Evolutionary conservation across 495 filamentous ascomycete species (phyloP).

Genomic region (Trichoderma erinaceum): DNA sequence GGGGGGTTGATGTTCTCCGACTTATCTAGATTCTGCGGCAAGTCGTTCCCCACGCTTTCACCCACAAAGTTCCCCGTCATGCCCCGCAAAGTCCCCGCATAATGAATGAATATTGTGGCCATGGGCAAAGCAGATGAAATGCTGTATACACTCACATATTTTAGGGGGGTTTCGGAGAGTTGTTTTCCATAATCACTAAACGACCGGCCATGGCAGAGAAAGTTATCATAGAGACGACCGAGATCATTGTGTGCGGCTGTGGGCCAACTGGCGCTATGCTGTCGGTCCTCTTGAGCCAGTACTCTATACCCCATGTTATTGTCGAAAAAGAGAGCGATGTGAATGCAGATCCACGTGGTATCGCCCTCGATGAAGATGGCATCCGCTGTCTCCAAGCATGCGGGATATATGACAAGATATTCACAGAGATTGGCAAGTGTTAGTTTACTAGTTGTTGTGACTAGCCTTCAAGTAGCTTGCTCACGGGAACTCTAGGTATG

Average conservation of each 20-base stretch:
- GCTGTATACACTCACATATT: background rate
- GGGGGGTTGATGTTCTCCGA: background rate
- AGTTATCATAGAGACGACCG: background rate
- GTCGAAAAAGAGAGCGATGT: background rate
- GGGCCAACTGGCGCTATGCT: background rate
- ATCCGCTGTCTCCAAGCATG: background rate
- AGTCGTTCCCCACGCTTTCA: background rate
- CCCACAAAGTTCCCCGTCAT: background rate
- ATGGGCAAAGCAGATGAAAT: background rate
- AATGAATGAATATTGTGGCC: background rate
- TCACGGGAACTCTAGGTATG: background rate
- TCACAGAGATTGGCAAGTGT: background rate
- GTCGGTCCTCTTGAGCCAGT: background rate
- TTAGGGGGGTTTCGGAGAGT: background rate
- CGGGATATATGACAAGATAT: background rate
- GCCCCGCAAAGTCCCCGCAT: background rate
- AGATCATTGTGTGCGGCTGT: background rate
- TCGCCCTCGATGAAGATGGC: constrained; percentile 7
- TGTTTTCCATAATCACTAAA: background rate
- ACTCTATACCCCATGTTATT: background rate
- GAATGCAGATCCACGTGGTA: background rate
- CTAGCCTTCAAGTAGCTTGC: background rate
- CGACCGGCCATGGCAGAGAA: background rate
- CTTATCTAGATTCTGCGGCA: background rate
- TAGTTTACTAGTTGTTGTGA: background rate